phyloP scores from a whole-genome alignment of 805 yeast species.

The Komagataella kurtzmanii region DNA sequence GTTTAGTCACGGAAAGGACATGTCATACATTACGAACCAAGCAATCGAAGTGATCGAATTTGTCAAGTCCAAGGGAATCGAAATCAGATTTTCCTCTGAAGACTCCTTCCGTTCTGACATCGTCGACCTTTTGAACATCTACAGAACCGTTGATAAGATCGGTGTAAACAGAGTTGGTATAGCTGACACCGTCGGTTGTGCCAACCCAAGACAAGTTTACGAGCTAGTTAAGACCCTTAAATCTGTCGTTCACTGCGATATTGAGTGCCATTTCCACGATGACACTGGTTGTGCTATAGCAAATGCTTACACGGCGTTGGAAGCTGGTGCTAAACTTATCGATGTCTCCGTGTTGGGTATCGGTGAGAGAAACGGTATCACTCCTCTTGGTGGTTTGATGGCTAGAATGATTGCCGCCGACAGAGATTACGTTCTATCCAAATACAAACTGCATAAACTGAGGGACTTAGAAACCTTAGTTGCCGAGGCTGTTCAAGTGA shows the following conservation, averaged over 20 bases:
- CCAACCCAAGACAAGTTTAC: slow-evolving; percentile 97
- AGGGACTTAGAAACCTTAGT: slow-evolving; percentile 93
- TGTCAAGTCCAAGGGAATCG: slow-evolving; percentile 93
- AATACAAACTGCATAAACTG: slow-evolving; percentile 89
- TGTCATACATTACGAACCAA: slow-evolving; percentile 91
- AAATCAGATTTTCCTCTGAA: slow-evolving; percentile 92
- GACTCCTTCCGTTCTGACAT: slow-evolving; percentile 96
- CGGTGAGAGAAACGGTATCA: slow-evolving; percentile 98
- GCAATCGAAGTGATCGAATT: slow-evolving; percentile 96
- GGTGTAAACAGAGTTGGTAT: slow-evolving; percentile 99
- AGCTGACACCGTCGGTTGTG: slow-evolving; percentile 98
- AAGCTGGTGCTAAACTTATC: slow-evolving; percentile 91
- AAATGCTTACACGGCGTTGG: slow-evolving; percentile 94
- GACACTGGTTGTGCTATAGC: slow-evolving; percentile 99
- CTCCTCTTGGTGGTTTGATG: slow-evolving; percentile 96
- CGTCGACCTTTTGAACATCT: slow-evolving; percentile 88
- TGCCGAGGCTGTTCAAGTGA: slow-evolving; percentile 95
- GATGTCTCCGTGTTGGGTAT: slow-evolving; percentile 95
- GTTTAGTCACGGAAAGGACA: slow-evolving; percentile 95
- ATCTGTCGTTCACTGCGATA: slow-evolving; percentile 90
- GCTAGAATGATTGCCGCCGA: slow-evolving; percentile 99
- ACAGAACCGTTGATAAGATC: slow-evolving; percentile 91
- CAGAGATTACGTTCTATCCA: slow-evolving; percentile 87
- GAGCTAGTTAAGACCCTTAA: slow-evolving; percentile 90
- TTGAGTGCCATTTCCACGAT: slow-evolving; percentile 97